Base-by-base conservation (phyloP, 129 eudicot genomes). In the Glebionis coronaria region DNA sequence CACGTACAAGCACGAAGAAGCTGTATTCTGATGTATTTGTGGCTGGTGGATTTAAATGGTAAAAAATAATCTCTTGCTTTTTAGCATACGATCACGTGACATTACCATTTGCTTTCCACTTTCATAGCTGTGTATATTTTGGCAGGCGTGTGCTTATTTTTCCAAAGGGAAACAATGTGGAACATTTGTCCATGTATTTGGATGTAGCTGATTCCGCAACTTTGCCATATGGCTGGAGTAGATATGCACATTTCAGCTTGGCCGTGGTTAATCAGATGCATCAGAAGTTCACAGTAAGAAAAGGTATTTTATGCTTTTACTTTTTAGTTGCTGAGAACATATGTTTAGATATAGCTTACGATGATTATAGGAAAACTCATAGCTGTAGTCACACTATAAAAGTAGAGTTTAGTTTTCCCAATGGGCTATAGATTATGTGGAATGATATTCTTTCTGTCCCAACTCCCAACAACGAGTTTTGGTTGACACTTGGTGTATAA, bases 131-230 rank as follows among this genome's bases (percentile, higher is more conserved):
- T 16, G 23, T 49, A 70, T 69, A 16, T 67, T 56, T 46, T 53
- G 18, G 68, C 85, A 92, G 98, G 98, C 90, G 98, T 61, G 86
- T 88, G 61, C 91, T 92, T 65, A 77, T 88, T 44, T 88, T 92
- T 73, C 98, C 98, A 0, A 88, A 88, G 79, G 98, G 98, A 49
- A 92, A 92, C 76, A 92, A 92, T 80, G 96, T 86, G 78, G 96
- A 92, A 27, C 76, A 76, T 70, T 72, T 92, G 75, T 92, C 98
- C 54, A 80, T 92, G 96, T 92, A 92, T 67, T 80, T 92, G 46
- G 96, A 88, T 74, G 98, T 88, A 70, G 98, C 96, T 21, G 96
- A 92, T 80, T 73, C 95, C 2, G 47, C 81, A 9, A 77, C 83
- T 29, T 84, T 92, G 78, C 96, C 90, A 12, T 92, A 86, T 84